Evolutionary conservation across 169 alveolate species (phyloP).

Genomic region (Cryptosporidium meleagridis): DNA sequence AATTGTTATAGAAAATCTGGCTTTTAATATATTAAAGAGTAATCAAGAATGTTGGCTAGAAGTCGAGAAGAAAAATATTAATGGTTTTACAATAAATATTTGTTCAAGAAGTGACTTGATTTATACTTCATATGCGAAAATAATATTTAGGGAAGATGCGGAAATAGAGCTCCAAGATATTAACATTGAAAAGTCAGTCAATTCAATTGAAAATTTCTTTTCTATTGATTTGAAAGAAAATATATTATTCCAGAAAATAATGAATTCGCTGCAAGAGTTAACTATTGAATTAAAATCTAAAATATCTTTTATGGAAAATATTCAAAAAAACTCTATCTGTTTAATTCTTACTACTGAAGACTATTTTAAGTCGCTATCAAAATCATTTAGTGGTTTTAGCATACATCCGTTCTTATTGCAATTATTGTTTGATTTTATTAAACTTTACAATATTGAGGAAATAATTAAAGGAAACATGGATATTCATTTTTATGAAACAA

Average conservation of each 20-base stretch:
- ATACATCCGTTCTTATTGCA: slow-evolving; percentile 53
- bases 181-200: not conserved
- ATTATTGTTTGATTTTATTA: slow-evolving; percentile 9
- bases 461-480: not conserved
- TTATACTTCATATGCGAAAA: not conserved
- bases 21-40: not conserved
- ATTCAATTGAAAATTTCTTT: not conserved
- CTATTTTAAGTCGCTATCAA: slow-evolving; percentile 29
- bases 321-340: not conserved
- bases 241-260: not conserved
- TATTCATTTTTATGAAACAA: not conserved
- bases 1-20: not conserved
- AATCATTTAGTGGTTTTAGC: slow-evolving; percentile 47
- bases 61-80: not conserved
- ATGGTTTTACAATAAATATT: not conserved
- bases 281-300: not conserved
- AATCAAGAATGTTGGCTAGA: not conserved
- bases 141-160: not conserved
- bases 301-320: not conserved
- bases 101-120: not conserved
- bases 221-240: not conserved
- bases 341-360: slow-evolving; percentile 5
- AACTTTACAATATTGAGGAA: slow-evolving; percentile 2
- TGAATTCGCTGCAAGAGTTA: not conserved
- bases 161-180: not conserved